Evolutionary conservation across 805 yeast genomes (phyloP).

Genomic region (Jamesozyma rosinii): DNA sequence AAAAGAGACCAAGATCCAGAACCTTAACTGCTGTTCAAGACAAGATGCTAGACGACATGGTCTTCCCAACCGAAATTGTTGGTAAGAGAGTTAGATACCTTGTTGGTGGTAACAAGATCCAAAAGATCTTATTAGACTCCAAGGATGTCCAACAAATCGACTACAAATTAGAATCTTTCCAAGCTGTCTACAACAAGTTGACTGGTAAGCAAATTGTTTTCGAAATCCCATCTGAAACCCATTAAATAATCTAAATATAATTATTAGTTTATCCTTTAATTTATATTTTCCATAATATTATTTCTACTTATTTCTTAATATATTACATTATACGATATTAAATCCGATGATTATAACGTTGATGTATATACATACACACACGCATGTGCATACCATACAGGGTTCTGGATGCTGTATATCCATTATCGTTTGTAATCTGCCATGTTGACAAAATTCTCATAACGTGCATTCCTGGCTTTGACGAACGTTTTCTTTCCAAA

Average conservation of each 20-base stretch:
- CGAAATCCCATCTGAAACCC: constrained; percentile 63
- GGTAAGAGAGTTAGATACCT: constrained; percentile 99
- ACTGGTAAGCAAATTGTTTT: constrained; percentile 99
- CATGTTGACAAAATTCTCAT: constrained; percentile 17
- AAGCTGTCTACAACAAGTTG: constrained; percentile 94
- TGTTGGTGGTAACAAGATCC: constrained; percentile 97
- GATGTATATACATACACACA: background rate
- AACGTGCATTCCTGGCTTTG: constrained; percentile 7
- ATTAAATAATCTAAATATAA: constrained; percentile 20
- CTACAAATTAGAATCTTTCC: constrained; percentile 98
- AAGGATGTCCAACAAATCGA: constrained; percentile 95
- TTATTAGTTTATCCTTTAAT: constrained; percentile 4
- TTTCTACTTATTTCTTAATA: constrained; percentile 5
- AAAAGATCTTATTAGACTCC: constrained; percentile 94
- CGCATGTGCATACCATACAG: background rate
- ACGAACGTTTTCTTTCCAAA: constrained; percentile 3
- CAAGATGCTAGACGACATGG: constrained; percentile 96
- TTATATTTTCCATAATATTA: constrained; percentile 9
- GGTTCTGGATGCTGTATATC: background rate
- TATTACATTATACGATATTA: constrained; percentile 1
- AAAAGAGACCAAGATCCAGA: constrained; percentile 99
- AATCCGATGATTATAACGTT: background rate
- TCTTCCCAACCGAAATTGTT: constrained; percentile 97
- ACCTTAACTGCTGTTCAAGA: constrained; percentile 98
- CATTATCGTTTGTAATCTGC: constrained; percentile 8